Conservation (phyloP, 768 basidiomycete genomes). For the Lyophyllum atratum region DNA sequence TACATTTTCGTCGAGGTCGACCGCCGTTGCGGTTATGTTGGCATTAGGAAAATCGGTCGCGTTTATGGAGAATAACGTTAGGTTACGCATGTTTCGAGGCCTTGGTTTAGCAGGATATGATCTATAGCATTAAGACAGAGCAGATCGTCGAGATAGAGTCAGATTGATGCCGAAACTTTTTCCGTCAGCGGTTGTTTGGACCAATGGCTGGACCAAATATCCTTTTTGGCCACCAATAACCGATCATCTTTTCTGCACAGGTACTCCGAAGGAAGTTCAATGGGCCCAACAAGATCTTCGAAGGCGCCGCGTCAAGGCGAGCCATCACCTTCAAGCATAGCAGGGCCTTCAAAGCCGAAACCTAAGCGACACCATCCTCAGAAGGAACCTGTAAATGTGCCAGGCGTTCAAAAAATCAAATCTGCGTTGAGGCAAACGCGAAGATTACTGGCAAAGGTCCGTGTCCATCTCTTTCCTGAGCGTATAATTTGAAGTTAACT, state of each 20-base stretch:
- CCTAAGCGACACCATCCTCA: slow-evolving; percentile 21
- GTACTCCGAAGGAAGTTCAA: slow-evolving; percentile 14
- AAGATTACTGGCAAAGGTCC: slow-evolving; percentile 78
- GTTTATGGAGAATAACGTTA: slow-evolving; percentile 41
- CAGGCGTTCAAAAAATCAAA: slow-evolving; percentile 87
- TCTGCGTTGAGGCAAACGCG: slow-evolving; percentile 81
- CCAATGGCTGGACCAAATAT: slow-evolving; percentile 9
- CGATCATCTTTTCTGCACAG: neutral
- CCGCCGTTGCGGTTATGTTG: slow-evolving; percentile 46
- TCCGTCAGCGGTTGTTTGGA: slow-evolving; percentile 11
- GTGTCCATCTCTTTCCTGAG: slow-evolving; percentile 1
- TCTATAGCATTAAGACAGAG: slow-evolving; percentile 7
- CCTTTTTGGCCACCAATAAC: slow-evolving; percentile 6
- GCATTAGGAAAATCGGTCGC: slow-evolving; percentile 28
- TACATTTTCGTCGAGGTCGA: slow-evolving; percentile 66
- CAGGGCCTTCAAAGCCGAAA: slow-evolving; percentile 27
- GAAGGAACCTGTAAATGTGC: slow-evolving; percentile 36
- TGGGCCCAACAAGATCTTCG: slow-evolving; percentile 21
- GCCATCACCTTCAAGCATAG: slow-evolving; percentile 11
- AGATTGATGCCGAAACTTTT: slow-evolving; percentile 17
- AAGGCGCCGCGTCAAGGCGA: slow-evolving; percentile 10
- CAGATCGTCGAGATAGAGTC: slow-evolving; percentile 6
- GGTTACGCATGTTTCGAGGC: slow-evolving; percentile 54
- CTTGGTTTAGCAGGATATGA: neutral
- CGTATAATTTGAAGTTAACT: neutral